Base-by-base conservation (phyloP, 345 rosid species). In the Citrus reticulata region DNA sequence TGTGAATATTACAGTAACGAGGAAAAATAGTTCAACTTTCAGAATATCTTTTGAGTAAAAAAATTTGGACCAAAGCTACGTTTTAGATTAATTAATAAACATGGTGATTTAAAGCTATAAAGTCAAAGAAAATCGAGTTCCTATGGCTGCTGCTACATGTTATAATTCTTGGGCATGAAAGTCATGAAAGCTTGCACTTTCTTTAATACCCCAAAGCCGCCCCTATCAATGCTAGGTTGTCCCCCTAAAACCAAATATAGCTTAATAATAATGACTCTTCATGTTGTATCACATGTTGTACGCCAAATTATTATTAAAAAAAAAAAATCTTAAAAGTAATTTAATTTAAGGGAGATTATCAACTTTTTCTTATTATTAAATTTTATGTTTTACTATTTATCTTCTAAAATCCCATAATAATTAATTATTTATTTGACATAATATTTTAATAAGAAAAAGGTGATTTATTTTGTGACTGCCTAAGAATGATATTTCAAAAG, bases 1-100 rank as follows among this genome's bases (percentile, higher is more conserved):
- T 79, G 55, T 13, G n/a, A 54, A 17, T 54, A 73, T 32, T 62
- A 70, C 64, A 34, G 40, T 72, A 22, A 19, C 7, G 55, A 37
- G 58, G 73, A 79, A 73, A 22, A 40, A 46, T 34, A 57, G 72
- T 65, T 73, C 27, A 14, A 66, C 39, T 79, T 79, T 79, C 58
- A 70, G 34, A 10, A 32, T 70, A 14, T 25, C 2, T 40, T 32
- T 42, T 27, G 7, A 46, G 55, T n/a, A 20, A 35, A 62, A 70
- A 17, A 6, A 9, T 8, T 11, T 24, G 55, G 25, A 27, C 30
- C 37, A 65, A 65, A 65, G 51, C 63, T 58, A 55, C 59, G 34
- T 13, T 35, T 39, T 14, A 49, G 60, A 42, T 40, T 46, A 14
- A 49, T 29, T n/a, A 75, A 29, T 65, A 6, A 55, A n/a, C 1